Percentiles rank a stretch among this genome's conserved stretches.
Evolutionary conservation across 2,329 filamentous ascomycete species (phyloP).

Genomic region (Hypocreales sp.): DNA sequence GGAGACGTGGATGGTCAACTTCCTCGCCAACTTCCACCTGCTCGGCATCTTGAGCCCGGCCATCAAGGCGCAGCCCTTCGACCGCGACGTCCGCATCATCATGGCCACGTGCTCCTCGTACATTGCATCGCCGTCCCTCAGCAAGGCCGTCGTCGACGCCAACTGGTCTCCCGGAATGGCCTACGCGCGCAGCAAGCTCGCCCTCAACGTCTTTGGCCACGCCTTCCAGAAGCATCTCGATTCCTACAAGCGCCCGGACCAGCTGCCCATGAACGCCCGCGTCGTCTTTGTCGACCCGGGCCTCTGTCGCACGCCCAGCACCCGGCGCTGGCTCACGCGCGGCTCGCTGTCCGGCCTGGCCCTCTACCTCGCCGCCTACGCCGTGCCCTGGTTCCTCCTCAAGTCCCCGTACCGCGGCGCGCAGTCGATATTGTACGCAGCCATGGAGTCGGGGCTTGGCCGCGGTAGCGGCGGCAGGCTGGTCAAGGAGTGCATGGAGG

Average conservation of each 20-base stretch:
- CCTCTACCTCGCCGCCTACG: slow-evolving; percentile 63
- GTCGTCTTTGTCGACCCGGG: slow-evolving; percentile 85
- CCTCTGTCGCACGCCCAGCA: slow-evolving; percentile 70
- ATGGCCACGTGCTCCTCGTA: slow-evolving; percentile 82
- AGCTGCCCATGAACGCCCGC: slow-evolving; percentile 64
- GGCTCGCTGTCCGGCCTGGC: slow-evolving; percentile 70
- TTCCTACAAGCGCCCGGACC: slow-evolving; percentile 69
- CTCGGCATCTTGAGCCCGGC: slow-evolving; percentile 84
- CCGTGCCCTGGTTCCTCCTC: slow-evolving; percentile 72
- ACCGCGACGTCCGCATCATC: slow-evolving; percentile 81
- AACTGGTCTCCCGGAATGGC: slow-evolving; percentile 39
- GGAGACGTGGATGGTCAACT: slow-evolving; percentile 87
- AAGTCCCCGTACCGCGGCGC: slow-evolving; percentile 75
- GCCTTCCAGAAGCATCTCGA: slow-evolving; percentile 89
- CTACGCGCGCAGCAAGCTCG: slow-evolving; percentile 56
- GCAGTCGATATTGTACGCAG: slow-evolving; percentile 72
- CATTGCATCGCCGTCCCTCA: slow-evolving; percentile 56
- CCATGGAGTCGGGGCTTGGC: slow-evolving; percentile 63
- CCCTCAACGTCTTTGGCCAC: slow-evolving; percentile 75
- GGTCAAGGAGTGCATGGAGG: slow-evolving; percentile 77
- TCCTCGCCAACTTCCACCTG: slow-evolving; percentile 88
- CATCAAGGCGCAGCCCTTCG: slow-evolving; percentile 77
- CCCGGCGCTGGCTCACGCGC: slow-evolving; percentile 70
- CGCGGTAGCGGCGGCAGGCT: slow-evolving; percentile 51
- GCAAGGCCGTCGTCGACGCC: slow-evolving; percentile 31